phyloP scores from a whole-genome alignment of 2,329 filamentous ascomycete genomes.

The Aspergillus tanneri region DNA sequence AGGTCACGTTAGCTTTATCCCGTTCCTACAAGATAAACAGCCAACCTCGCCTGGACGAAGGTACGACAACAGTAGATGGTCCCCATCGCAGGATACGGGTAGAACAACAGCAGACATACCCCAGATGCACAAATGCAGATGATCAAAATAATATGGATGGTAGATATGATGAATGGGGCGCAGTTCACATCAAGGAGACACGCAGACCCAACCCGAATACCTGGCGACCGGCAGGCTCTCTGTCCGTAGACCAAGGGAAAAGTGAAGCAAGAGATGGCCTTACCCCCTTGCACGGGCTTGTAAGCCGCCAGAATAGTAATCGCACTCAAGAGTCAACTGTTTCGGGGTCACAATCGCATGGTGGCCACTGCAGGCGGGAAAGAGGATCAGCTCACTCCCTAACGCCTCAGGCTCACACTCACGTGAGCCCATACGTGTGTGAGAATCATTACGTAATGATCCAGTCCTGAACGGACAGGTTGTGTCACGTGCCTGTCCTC shows the following conservation, averaged over 20 bases:
- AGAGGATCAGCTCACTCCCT: conserved; percentile 24
- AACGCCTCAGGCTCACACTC: conserved; percentile 18
- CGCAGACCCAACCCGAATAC: conserved; percentile 26
- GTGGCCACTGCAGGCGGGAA: conserved; percentile 24
- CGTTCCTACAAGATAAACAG: conserved; percentile 22
- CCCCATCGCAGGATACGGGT: conserved; percentile 8
- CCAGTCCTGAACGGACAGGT: conserved; percentile 9
- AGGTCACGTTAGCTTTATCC: conserved; percentile 36
- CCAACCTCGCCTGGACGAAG: conserved; percentile 4
- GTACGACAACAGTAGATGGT: not conserved
- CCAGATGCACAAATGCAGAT: conserved; percentile 13
- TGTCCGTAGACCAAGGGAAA: conserved; percentile 21
- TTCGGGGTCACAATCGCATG: conserved; percentile 28
- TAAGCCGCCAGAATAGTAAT: conserved; percentile 27
- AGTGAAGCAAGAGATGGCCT: conserved; percentile 30
- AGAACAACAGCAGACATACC: conserved; percentile 18
- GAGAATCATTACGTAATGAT: conserved; percentile 13
- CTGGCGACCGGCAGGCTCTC: conserved; percentile 29
- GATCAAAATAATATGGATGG: conserved; percentile 14
- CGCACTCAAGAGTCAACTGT: conserved; percentile 20
- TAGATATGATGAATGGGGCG: conserved; percentile 19
- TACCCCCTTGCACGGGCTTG: conserved; percentile 33
- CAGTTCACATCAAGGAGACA: conserved; percentile 32
- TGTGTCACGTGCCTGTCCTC: conserved; percentile 16
- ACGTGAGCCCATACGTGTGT: conserved; percentile 20